Base-by-base conservation (phyloP, 106 monocot species). In the Dendrobium officinale region DNA sequence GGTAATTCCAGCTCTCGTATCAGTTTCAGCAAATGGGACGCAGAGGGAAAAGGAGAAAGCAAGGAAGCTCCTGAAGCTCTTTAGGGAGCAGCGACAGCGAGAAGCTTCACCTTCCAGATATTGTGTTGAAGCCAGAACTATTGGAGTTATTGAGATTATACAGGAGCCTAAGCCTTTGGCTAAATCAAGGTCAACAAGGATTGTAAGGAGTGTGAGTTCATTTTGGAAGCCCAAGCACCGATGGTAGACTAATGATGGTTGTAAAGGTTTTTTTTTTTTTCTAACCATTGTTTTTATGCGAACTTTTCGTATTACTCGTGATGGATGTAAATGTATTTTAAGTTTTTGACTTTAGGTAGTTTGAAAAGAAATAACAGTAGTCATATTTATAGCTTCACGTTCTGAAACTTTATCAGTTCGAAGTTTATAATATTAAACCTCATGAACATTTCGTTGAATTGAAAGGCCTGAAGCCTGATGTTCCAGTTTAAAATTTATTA, bases 71-170 rank as follows among this genome's bases (percentile, higher is more conserved):
- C 84, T 99, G 41, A 82, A 85, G 77, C 74, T 95, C 24, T 99
- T 99, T 72, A 86, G 99, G 26, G 91, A 91, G 75, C 91, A 88
- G 75, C 77, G 99, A 42, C 91, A 90, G 75, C 82, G 86, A 41
- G 90, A 89, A 26, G 77, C 85, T 4, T 13, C 70, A 10, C 70
- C 70, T 70, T 33, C 86, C 77, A 3, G 72, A 42, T 42, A 67
- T 26, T 24, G 41, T 73, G 20, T 1, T 73, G 77, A 73, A 22
- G 29, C 66, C 49, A 31, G 73, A 4, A 17, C 33, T 31, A 66
- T 20, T 72, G 41, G 37, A 10, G 9, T 8, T 48, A 64, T 31
- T 54, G 82, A 16, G 56, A 24, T 4, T 48, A 45, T 10, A 33
- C 70, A 26, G 77, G 11, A 55, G 67, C 6, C 31, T 4, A 93